These are phyloP conservation scores for Lepiota venenata DNA, from an alignment of 768 basidiomycete species.

Conservation along the genomic window DNA sequence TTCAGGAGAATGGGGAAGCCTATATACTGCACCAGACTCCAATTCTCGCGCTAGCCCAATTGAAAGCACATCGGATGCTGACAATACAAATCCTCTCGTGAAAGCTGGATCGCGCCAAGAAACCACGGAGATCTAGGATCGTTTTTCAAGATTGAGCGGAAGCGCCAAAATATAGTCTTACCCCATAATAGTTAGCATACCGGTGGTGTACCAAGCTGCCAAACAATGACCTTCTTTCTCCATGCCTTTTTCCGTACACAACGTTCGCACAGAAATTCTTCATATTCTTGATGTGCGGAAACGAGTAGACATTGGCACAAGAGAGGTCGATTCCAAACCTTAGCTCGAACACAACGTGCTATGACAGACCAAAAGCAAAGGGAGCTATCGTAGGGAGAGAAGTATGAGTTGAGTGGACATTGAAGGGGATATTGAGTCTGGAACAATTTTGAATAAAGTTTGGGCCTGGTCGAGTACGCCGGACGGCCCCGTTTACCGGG, in stretches of 20 bases:
- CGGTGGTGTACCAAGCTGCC: background rate
- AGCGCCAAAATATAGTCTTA: background rate
- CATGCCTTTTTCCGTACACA: background rate
- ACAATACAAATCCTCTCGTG: background rate
- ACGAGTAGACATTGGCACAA: too few species aligned
- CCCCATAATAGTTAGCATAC: background rate
- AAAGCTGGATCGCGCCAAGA: conserved; percentile 2
- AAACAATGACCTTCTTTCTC: background rate
- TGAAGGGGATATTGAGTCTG: too few species aligned
- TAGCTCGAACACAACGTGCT: too few species aligned
- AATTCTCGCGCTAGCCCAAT: conserved; percentile 5
- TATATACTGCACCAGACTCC: conserved; percentile 2
- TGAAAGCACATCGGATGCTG: background rate
- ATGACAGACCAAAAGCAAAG: too few species aligned
- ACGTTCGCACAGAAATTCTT: too few species aligned
- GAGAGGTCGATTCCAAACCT: too few species aligned
- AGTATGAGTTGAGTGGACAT: too few species aligned
- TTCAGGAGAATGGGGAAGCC: background rate
- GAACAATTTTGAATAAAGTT: too few species aligned
- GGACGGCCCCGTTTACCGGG: too few species aligned
- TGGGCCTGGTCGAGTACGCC: too few species aligned
- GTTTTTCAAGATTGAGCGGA: background rate
- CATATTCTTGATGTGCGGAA: too few species aligned
- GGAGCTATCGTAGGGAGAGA: too few species aligned
- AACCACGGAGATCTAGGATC: background rate